A percentile compares a stretch with the other conserved stretches of the same genome.
phyloP scores from a whole-genome alignment of 805 yeast genomes.

The Zygosaccharomyces bailii region DNA sequence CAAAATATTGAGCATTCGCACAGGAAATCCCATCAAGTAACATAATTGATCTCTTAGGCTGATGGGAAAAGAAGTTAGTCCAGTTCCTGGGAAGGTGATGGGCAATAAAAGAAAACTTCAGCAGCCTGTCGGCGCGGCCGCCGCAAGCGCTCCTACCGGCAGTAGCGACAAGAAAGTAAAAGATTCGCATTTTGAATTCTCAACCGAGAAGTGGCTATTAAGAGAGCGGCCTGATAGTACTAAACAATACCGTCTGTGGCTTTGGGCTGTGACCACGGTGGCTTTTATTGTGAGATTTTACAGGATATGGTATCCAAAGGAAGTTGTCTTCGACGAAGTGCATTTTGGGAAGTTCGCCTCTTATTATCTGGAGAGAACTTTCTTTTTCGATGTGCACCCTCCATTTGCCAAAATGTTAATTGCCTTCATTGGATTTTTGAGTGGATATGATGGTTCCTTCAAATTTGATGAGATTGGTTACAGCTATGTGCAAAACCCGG shows the following conservation, averaged over 20 bases:
- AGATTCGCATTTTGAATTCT: slow-evolving; percentile 10
- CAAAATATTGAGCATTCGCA: background rate
- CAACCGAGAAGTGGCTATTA: slow-evolving; percentile 31
- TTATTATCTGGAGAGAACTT: slow-evolving; percentile 82
- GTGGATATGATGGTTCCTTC: slow-evolving; percentile 89
- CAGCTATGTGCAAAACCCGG: slow-evolving; percentile 69
- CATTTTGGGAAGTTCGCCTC: slow-evolving; percentile 86
- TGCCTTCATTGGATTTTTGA: slow-evolving; percentile 83
- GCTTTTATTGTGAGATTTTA: slow-evolving; percentile 68
- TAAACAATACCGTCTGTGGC: slow-evolving; percentile 45
- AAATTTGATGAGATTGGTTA: slow-evolving; percentile 90
- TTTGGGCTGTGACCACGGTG: slow-evolving; percentile 56
- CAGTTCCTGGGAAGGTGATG: background rate
- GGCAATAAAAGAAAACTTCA: background rate
- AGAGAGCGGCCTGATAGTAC: slow-evolving; percentile 30
- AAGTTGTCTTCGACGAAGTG: slow-evolving; percentile 83
- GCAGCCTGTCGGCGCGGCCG: background rate
- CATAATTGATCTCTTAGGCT: background rate
- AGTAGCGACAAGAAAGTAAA: background rate
- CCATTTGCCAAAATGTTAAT: slow-evolving; percentile 94
- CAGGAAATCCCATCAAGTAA: background rate
- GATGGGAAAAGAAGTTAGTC: background rate
- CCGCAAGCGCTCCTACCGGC: background rate
- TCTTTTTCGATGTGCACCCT: slow-evolving; percentile 95
- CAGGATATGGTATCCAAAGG: slow-evolving; percentile 58